Percentiles rank a stretch among this genome's conserved stretches.
Evolutionary conservation across 1,284 basidiomycete genomes (phyloP).

Genomic region (Blastosporella zonata): DNA sequence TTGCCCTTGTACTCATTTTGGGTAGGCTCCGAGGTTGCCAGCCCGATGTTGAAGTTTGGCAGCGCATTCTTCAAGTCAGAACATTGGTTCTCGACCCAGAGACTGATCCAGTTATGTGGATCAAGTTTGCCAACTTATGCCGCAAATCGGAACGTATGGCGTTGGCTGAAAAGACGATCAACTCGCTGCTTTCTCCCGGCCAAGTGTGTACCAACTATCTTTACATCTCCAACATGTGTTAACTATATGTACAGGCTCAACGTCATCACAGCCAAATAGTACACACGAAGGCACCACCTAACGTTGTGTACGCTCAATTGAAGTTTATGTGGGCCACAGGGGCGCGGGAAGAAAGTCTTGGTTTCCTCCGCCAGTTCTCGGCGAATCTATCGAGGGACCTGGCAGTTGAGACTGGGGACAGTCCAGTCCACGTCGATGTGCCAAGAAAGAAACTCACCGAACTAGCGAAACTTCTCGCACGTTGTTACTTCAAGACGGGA

Average conservation of each 20-base stretch:
- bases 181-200: conserved; percentile 78
- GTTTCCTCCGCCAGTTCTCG: conserved; percentile 86
- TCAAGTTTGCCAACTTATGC: conserved; percentile 53
- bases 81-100: conserved; percentile 92
- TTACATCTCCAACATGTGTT: conserved; percentile 1
- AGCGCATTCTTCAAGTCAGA: conserved; percentile 94
- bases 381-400: conserved; percentile 76
- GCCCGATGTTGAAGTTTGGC: conserved; percentile 99
- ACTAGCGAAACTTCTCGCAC: conserved; percentile 85
- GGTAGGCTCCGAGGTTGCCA: conserved; percentile 90
- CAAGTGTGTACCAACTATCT: conserved; percentile 40
- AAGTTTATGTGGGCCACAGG: conserved; percentile 97
- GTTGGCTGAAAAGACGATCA: conserved; percentile 96
- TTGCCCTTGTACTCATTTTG: conserved; percentile 1
- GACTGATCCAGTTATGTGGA: conserved; percentile 98
- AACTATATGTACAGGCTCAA: conserved; percentile 20
- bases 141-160: conserved; percentile 57
- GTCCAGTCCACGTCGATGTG: conserved; percentile 44
- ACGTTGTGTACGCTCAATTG: conserved; percentile 96
- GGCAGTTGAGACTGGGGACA: conserved; percentile 50
- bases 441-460: conserved; percentile 70
- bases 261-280: conserved; percentile 40
- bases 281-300: conserved; percentile 83
- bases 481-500: conserved; percentile 96
- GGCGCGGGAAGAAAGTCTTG: conserved; percentile 76